Conservation (phyloP, 768 basidiomycete species). For the Filobasidium floriforme region DNA sequence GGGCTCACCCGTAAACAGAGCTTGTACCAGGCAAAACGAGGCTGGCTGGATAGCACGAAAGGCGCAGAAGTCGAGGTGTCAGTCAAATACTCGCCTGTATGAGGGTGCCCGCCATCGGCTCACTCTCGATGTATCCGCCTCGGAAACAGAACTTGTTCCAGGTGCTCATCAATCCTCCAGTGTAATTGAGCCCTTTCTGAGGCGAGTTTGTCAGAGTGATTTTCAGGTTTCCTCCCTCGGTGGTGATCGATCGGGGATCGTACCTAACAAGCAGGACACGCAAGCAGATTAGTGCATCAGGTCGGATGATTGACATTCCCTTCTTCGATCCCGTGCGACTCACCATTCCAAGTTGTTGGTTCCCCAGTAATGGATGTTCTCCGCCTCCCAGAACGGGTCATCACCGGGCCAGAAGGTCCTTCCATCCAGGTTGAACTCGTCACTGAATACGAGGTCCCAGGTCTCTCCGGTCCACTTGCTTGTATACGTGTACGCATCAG, state of each 20-base stretch:
- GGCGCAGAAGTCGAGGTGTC: not conserved
- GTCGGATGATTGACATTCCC: not conserved
- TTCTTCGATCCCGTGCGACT: not conserved
- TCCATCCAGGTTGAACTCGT: slow-evolving; percentile 70
- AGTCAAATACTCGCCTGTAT: not conserved
- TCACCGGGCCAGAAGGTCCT: slow-evolving; percentile 53
- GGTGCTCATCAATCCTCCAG: slow-evolving; percentile 35
- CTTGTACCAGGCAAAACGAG: slow-evolving; percentile 38
- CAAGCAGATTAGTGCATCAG: no score
- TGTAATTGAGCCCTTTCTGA: slow-evolving; percentile 29
- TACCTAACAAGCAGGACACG: slow-evolving; percentile 39
- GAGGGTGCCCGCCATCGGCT: not conserved
- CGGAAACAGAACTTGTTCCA: slow-evolving; percentile 45
- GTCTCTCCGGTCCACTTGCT: slow-evolving; percentile 66
- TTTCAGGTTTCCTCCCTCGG: slow-evolving; percentile 42
- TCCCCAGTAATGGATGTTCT: slow-evolving; percentile 66
- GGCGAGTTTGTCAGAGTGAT: slow-evolving; percentile 38
- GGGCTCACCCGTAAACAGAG: slow-evolving; percentile 32
- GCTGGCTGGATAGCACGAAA: slow-evolving; percentile 18
- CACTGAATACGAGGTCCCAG: slow-evolving; percentile 80
- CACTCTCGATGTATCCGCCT: slow-evolving; percentile 29
- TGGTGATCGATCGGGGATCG: slow-evolving; percentile 46
- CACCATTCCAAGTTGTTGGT: slow-evolving; percentile 30
- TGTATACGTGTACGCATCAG: slow-evolving; percentile 52
- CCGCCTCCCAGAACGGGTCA: slow-evolving; percentile 79